These are phyloP conservation scores for Glomus cerebriforme DNA, from an alignment of 192 early-diverging fungal genomes.

Conservation along the genomic window DNA sequence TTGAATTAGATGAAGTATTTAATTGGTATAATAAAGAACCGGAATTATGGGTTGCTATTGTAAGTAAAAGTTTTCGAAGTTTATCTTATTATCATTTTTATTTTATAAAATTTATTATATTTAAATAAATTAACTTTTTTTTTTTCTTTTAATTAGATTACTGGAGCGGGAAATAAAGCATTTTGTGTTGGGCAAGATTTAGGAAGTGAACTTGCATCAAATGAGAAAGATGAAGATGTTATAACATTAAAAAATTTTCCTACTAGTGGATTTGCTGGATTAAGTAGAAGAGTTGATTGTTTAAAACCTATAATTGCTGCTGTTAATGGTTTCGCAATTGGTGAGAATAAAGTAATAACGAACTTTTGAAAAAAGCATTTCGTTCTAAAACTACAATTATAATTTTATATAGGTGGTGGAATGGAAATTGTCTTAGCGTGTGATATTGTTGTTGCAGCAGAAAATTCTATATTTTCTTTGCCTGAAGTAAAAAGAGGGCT, in stretches of 20 bases:
- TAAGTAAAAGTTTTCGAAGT: conserved; percentile 8
- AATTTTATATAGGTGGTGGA: conserved; percentile 34
- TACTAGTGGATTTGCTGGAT: conserved; percentile 40
- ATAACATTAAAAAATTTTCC: not conserved
- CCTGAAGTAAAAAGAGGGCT: conserved; percentile 49
- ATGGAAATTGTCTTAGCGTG: conserved; percentile 42
- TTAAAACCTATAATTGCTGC: conserved; percentile 50
- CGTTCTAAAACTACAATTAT: too few relatives aligned
- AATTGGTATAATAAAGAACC: conserved; percentile 38
- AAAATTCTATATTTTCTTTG: conserved; percentile 43
- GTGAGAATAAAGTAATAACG: conserved; percentile 14
- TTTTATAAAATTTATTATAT: too few relatives aligned
- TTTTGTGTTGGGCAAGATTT: conserved; percentile 46
- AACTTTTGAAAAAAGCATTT: not conserved
- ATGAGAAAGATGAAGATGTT: not conserved
- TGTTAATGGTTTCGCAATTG: conserved; percentile 47
- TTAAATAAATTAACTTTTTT: too few relatives aligned
- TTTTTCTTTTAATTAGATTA: conserved; percentile 28
- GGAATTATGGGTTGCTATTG: conserved; percentile 38
- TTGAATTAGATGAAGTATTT: conserved; percentile 37
- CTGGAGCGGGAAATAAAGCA: conserved; percentile 37
- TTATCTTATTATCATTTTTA: not conserved
- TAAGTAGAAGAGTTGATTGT: conserved; percentile 37
- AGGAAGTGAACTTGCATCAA: conserved; percentile 29
- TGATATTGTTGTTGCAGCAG: conserved; percentile 45